Evolutionary conservation across 1,284 basidiomycete species (phyloP), one percentile per base, ranked within the genome.

Genomic region (Xerocomus nothofagi): DNA sequence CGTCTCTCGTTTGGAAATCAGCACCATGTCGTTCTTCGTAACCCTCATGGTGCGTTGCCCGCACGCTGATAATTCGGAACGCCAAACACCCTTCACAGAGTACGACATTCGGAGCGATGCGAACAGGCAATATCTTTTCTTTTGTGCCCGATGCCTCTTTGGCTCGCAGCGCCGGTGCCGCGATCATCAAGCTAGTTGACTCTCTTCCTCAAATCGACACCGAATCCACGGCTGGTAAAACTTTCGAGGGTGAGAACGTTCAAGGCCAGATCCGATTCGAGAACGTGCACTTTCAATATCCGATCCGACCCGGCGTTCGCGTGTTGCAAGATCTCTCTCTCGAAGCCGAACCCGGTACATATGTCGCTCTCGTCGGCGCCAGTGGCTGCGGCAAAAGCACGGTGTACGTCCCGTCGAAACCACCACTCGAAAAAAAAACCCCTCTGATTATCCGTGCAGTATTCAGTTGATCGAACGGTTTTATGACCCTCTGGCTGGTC

Each of bases 131-230:
- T 61, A 84, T 96, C 27, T 97, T 98, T 74, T 81, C 84, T 12
- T 98, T 92, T 66, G 94, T 96, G 1, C 95, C 95, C 17, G 95
- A 98, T 66, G 82, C 97, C 44, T 93, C 90, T 6, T 90, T 89
- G 2, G 94, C 95, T 29, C 86, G 84, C 61, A 79, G 86, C 23
- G 88, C 94, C 0, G 91, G 82, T 0, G 81, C 83, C 20, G 81
- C 87, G 44, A 84, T 94, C 57, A 77, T 97, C 71, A 79, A 78
- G 44, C 72, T 97, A 11, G 68, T 96, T n/a, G 94, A 98, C 65
- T 81, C 84, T 26, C 68, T 70, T 6, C 86, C 89, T 14, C 85
- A 91, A 60, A 90, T 98, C 52, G 93, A 98, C 60, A 80, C 89
- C 0, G 82, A 91, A 61, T 87, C 85, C 1, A 72, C 75, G 0